Conservation (phyloP, 2,329 filamentous ascomycete species). For the Sarocladium oryzae region DNA sequence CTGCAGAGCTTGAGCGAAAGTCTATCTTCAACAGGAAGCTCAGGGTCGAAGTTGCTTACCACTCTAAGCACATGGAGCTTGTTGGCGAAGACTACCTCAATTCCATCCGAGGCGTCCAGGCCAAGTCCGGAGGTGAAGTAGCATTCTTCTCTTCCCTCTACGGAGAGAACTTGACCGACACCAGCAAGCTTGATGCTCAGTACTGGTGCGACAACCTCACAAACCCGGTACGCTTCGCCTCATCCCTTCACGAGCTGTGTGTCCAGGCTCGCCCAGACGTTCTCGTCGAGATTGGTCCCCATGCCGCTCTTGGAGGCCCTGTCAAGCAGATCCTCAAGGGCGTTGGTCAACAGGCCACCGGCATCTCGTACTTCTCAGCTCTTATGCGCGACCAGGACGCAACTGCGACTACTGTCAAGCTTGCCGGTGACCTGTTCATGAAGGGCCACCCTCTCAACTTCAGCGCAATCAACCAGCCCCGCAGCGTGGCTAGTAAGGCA, state of each 20-base stretch:
- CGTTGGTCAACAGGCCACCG: constrained; percentile 33
- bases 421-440: constrained; percentile 34
- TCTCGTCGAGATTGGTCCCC: constrained; percentile 41
- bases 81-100: constrained; percentile 2
- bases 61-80: constrained; percentile 14
- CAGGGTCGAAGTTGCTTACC: constrained; percentile 14
- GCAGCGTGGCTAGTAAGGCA: background rate
- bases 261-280: background rate
- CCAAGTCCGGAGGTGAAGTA: background rate
- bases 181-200: constrained; percentile 8
- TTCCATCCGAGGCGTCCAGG: constrained; percentile 1
- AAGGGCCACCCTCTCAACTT: constrained; percentile 13
- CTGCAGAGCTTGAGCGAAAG: constrained; percentile 4
- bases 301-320: constrained; percentile 42
- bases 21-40: constrained; percentile 14
- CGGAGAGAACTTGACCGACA: background rate
- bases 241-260: constrained; percentile 17
- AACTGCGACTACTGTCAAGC: constrained; percentile 35
- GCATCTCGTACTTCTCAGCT: constrained; percentile 35
- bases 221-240: constrained; percentile 25
- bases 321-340: constrained; percentile 43
- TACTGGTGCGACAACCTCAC: constrained; percentile 31
- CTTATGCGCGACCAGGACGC: constrained; percentile 47
- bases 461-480: constrained; percentile 34
- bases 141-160: constrained; percentile 1